Evolutionary conservation across 768 basidiomycete genomes (phyloP).

Genomic region (Daedaleopsis sinensis): DNA sequence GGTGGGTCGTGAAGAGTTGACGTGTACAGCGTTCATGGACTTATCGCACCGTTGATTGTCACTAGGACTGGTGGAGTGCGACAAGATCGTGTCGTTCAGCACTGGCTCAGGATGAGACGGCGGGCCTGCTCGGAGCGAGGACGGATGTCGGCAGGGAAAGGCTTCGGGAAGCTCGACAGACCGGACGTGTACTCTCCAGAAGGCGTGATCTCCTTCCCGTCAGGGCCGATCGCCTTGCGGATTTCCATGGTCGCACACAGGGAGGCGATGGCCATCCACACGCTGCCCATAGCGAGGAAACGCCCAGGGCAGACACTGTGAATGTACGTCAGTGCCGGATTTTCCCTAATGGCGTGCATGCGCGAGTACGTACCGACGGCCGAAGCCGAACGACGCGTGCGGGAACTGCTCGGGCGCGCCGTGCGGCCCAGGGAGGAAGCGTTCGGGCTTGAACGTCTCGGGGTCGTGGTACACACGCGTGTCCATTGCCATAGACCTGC

Average conservation of each 20-base stretch:
- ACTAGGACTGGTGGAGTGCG: neutral
- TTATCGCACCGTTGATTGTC: neutral
- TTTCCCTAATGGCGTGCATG: too few relatives aligned
- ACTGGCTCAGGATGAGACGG: constrained; percentile 7
- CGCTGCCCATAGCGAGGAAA: constrained; percentile 49
- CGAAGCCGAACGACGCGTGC: constrained; percentile 16
- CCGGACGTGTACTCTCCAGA: constrained; percentile 43
- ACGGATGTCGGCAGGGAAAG: constrained; percentile 12
- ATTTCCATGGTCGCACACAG: constrained; percentile 51
- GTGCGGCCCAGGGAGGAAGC: constrained; percentile 36
- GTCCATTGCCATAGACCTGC: constrained; percentile 33
- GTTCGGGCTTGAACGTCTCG: constrained; percentile 49
- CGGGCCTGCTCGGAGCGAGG: constrained; percentile 14
- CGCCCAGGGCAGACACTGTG: constrained; percentile 55
- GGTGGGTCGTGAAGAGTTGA: too few relatives aligned
- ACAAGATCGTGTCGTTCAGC: neutral
- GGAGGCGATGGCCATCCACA: constrained; percentile 48
- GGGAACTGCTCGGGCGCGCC: constrained; percentile 20
- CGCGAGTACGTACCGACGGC: constrained; percentile 5
- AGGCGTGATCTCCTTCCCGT: constrained; percentile 43
- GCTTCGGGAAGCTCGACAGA: constrained; percentile 45
- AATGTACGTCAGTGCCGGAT: neutral
- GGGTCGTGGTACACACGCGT: constrained; percentile 44
- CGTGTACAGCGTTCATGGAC: too few relatives aligned
- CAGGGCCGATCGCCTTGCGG: constrained; percentile 41